Conservation (phyloP, 305 asterid genomes). For the Petunia hybrid region DNA sequence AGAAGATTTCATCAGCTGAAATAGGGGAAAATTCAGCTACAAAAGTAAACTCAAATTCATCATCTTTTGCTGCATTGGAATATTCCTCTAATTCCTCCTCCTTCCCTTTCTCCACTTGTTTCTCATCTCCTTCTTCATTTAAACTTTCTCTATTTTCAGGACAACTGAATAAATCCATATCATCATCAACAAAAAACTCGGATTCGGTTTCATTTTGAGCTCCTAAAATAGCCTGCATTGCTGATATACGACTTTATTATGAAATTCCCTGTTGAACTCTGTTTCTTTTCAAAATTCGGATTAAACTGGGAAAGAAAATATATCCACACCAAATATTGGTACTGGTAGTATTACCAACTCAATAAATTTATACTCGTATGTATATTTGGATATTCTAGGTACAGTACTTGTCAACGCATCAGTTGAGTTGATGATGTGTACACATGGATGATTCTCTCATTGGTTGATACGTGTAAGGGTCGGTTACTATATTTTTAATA, state of each 20-base stretch:
- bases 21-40: slow-evolving; percentile 25
- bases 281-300: neutral
- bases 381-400: too few relatives aligned
- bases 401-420: too few relatives aligned
- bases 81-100: neutral
- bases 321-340: neutral
- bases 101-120: neutral
- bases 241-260: neutral
- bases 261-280: neutral
- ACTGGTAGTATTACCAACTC: neutral
- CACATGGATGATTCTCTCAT: too few relatives aligned
- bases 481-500: too few relatives aligned
- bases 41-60: slow-evolving; percentile 34
- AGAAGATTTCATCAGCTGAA: slow-evolving; percentile 40
- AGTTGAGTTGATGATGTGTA: too few relatives aligned
- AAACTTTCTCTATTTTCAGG: neutral
- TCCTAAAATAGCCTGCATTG: neutral
- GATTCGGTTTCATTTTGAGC: neutral
- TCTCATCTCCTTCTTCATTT: neutral
- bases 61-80: slow-evolving; percentile 14
- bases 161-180: neutral
- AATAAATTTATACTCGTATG: neutral
- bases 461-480: too few relatives aligned
- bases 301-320: neutral
- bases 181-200: neutral